A percentile compares a stretch with the other conserved stretches of the same genome.
Evolutionary conservation across 371 early-diverging fungal species (phyloP).

Genomic region (Apophysomyces elegans): DNA sequence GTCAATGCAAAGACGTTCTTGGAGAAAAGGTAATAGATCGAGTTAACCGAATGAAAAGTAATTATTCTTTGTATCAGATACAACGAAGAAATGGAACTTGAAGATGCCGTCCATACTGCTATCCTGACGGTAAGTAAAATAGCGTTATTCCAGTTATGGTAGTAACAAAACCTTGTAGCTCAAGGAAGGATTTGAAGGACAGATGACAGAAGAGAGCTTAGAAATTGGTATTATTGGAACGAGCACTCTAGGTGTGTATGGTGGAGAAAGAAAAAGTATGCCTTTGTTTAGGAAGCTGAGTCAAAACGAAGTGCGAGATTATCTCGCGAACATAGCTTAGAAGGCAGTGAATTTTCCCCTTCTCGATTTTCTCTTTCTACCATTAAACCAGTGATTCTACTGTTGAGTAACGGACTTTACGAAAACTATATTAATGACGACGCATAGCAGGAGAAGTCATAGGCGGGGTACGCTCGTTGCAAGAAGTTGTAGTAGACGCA

Average conservation of each 20-base stretch:
- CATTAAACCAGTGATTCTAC: not conserved
- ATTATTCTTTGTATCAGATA: constrained; percentile 50
- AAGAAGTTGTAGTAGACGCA: too few species aligned
- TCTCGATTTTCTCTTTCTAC: not conserved
- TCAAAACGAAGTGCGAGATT: constrained; percentile 89
- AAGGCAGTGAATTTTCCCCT: not conserved
- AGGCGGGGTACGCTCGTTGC: not conserved
- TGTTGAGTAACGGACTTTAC: not conserved
- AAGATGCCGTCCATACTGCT: constrained; percentile 98
- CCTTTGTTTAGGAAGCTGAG: constrained; percentile 80
- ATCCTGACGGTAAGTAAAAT: constrained; percentile 77
- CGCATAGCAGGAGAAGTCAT: too few species aligned
- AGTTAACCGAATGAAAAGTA: not conserved
- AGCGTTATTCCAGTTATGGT: not conserved
- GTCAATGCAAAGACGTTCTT: constrained; percentile 97
- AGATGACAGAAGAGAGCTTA: constrained; percentile 90
- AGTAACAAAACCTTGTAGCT: constrained; percentile 40
- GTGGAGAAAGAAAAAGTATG: constrained; percentile 53
- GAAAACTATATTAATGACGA: too few species aligned
- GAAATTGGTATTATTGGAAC: constrained; percentile 93
- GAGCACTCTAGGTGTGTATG: constrained; percentile 63
- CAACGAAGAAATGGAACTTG: constrained; percentile 92
- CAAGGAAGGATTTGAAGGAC: constrained; percentile 98
- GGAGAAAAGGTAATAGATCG: constrained; percentile 85
- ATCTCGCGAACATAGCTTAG: constrained; percentile 92